These are phyloP conservation scores for Fagus crenata DNA, from an alignment of 306 rosid species.

Conservation along the genomic window DNA sequence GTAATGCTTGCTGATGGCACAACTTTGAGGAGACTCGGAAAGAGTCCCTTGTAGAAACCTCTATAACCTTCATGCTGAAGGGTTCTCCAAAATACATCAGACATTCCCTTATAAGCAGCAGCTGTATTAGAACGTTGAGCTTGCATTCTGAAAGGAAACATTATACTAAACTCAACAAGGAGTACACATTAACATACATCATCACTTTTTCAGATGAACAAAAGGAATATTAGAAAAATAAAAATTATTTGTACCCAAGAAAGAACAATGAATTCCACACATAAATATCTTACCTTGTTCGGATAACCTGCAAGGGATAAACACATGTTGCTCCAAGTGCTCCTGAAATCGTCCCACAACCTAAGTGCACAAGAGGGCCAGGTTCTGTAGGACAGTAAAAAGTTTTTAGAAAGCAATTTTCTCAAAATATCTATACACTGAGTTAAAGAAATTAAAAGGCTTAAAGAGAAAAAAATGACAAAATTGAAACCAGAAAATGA, in stretches of 20 bases:
- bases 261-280: neutral
- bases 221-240: conserved; percentile 18
- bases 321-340: conserved; percentile 95
- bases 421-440: neutral
- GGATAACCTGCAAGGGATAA: conserved; percentile 86
- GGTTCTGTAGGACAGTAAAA: conserved; percentile 59
- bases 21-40: conserved; percentile 90
- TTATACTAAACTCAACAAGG: neutral
- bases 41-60: conserved; percentile 93
- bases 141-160: conserved; percentile 71
- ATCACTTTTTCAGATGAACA: conserved; percentile 1
- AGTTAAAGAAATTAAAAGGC: too few relatives aligned
- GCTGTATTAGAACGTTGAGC: conserved; percentile 53
- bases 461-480: neutral
- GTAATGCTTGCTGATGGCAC: conserved; percentile 95
- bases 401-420: conserved; percentile 3
- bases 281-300: conserved; percentile 68
- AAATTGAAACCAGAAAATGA: neutral
- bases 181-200: too few relatives aligned
- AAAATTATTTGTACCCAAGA: neutral
- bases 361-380: conserved; percentile 88
- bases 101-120: conserved; percentile 67
- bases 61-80: conserved; percentile 60
- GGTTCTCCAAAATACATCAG: conserved; percentile 86
- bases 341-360: conserved; percentile 93